Base-by-base conservation (phyloP, 2,329 filamentous ascomycete species). In the Verticillium klebahnii region DNA sequence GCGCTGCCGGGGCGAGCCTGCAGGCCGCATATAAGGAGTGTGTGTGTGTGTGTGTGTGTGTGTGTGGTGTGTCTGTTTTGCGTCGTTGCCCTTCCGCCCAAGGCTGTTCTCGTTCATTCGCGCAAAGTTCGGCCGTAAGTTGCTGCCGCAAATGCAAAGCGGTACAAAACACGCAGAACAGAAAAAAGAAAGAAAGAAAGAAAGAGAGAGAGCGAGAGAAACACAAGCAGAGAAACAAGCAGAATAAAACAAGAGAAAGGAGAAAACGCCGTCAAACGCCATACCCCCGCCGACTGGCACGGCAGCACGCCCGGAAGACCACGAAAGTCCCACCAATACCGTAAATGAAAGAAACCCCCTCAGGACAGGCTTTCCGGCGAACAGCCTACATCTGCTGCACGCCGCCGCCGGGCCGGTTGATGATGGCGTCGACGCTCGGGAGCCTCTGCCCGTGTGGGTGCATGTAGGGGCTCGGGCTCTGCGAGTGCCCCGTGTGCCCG, bases 381-480 rank as follows among this genome's bases (percentile, higher is more conserved):
- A 4, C 29, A 6, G 29, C 29, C 40, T 52, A 67, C 62, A 67
- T 63, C 31, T 67, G 63, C 36, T 61, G 62, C 36, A 69, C 67
- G 29, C 70, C 68, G 37, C 73, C 70, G 39, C 73, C 70, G 9
- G 72, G 70, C 29, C 82, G 77, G 71, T 86, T 85, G 67, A 87
- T 84, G 62, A 87, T 81, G 58, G 82, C 77, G 59, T 82, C 81
- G 67, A 82, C 80, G 65, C 82, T 83, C 6, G 84, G 77, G 60
- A 85, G 75, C 52, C 84, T 73, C 66, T 80, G 78, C 9, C 75
- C 73, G 65, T 78, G 72, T 66, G 66, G 62, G 17, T 68, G 64
- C n/a, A 70, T 61, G 36, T 67, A 63, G 5, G 64, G 62, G 25
- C 62, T 64, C 32, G 67, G 64, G 29, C 65, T 65, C 63, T 73